phyloP scores from a whole-genome alignment of 2,329 filamentous ascomycete genomes.

The Colletotrichum sp. region DNA sequence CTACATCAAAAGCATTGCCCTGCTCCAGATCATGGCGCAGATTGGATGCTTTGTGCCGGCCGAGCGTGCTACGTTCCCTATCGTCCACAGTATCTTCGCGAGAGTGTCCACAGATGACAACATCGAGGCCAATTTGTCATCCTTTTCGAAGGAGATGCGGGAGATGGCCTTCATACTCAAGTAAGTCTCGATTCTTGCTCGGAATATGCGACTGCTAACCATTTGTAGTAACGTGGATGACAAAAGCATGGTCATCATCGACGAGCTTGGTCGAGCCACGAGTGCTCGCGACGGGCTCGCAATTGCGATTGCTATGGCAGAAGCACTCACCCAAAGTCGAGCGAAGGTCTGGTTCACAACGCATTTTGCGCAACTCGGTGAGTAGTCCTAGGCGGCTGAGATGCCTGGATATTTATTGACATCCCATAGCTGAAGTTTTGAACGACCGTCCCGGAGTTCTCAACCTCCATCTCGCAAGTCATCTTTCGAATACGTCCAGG shows the following conservation, averaged over 20 bases:
- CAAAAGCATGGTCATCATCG: conserved; percentile 81
- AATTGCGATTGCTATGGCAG: conserved; percentile 88
- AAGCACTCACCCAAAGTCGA: conserved; percentile 80
- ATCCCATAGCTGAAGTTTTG: conserved; percentile 66
- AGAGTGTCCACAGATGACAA: conserved; percentile 86
- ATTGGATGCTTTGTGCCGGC: conserved; percentile 91
- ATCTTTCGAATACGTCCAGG: conserved; percentile 57
- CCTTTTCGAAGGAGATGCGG: conserved; percentile 93
- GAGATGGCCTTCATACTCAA: conserved; percentile 92
- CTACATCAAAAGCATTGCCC: conserved; percentile 84
- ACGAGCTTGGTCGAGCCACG: conserved; percentile 91
- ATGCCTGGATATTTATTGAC: background rate
- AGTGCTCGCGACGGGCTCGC: conserved; percentile 87
- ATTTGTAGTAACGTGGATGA: conserved; percentile 68
- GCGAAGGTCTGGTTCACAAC: conserved; percentile 92
- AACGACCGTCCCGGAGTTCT: conserved; percentile 78
- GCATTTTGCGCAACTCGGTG: conserved; percentile 81
- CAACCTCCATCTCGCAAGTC: conserved; percentile 80
- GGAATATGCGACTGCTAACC: background rate
- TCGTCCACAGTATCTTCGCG: conserved; percentile 85
- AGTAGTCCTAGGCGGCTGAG: background rate
- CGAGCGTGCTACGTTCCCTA: conserved; percentile 79
- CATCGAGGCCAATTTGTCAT: conserved; percentile 89
- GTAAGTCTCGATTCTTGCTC: conserved; percentile 30
- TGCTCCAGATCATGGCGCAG: conserved; percentile 92